Evolutionary conservation across 2,329 filamentous ascomycete genomes (phyloP), one percentile per base, ranked within the genome.

Genomic region (Paecilomyces sp.): DNA sequence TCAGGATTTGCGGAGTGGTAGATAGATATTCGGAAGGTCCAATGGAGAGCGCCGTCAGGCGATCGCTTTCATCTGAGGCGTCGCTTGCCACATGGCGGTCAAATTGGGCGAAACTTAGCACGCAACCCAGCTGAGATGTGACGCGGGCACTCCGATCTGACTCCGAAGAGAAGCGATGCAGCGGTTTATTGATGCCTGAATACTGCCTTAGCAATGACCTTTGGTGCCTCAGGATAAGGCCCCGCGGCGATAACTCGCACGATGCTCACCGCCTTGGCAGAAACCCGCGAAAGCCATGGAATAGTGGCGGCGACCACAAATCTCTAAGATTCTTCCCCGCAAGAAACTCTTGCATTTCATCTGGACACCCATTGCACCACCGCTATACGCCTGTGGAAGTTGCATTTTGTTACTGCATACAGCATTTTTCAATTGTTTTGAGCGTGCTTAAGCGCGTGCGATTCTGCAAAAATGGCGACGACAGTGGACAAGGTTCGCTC

Each of bases 401-500:
- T 30, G 25, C 41, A 18, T 47, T 47, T 47, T 47, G 3, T 47
- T 18, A 47, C 41, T 2, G n/a, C 18, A 47, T 47, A 47, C 18
- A 9, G 41, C n/a, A 47, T 18, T 9, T 57, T 28, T 59, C 61
- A 60, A 58, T 60, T 58, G 9, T 30, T 25, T 8, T n/a, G 11
- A 53, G 28, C 51, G 51, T 30, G 18, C 18, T 28, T 11, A 9
- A 53, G 51, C 51, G 22, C 28, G 22, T 25, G 51, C 8, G 5
- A 53, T 30, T 53, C 22, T 13, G 28, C 22, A 53, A 53, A 53
- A 53, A 97, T 97, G 94, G 84, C 93, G 83, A 97, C 93, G 62
- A 97, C 93, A 51, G 92, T 97, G 75, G 93, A 97, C 71, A 97
- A 97, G 89, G 91, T 90, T 74, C 41, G 53, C 25, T 53, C 56